A percentile compares a stretch with the other conserved stretches of the same genome.
phyloP scores from a whole-genome alignment of 176 grass and related monocot genomes.

The Metroxylon sagu region DNA sequence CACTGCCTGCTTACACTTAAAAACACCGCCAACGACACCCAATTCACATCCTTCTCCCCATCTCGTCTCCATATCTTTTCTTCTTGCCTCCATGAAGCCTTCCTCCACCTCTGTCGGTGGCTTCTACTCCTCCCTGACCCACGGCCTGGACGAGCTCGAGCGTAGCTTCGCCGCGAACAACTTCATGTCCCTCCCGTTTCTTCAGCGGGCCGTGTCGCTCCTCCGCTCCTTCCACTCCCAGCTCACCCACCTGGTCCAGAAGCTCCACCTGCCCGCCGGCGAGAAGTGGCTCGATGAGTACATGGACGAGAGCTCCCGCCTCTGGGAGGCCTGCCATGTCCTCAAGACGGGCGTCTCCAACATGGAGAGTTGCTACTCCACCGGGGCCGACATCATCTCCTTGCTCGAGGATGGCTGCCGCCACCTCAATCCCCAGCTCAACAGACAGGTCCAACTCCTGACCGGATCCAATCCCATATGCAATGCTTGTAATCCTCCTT shows the following conservation, averaged over 20 bases:
- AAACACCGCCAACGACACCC: not conserved
- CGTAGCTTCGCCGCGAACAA: not conserved
- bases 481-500: too few species aligned
- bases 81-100: too few species aligned
- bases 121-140: slow-evolving; percentile 1
- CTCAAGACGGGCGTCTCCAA: not conserved
- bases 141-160: slow-evolving; percentile 7
- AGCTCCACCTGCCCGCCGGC: slow-evolving; percentile 8
- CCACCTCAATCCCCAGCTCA: not conserved
- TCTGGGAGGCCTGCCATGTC: slow-evolving; percentile 11
- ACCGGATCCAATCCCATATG: too few species aligned
- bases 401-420: not conserved
- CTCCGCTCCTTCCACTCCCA: slow-evolving; percentile 5
- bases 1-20: too few species aligned
- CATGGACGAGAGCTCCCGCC: slow-evolving; percentile 14
- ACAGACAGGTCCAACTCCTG: slow-evolving; percentile 1
- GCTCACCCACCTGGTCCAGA: slow-evolving; percentile 5
- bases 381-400: not conserved
- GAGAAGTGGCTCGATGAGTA: slow-evolving; percentile 13
- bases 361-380: slow-evolving; percentile 5
- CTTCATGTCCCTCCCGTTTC: slow-evolving; percentile 8
- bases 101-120: not conserved
- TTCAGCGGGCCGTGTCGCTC: slow-evolving; percentile 7
- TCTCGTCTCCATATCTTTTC: too few species aligned
- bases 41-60: too few species aligned